Percentiles rank a stretch among this genome's conserved stretches.
These are phyloP conservation scores for Globisporangium lucens DNA, from an alignment of 352 stramenopile genomes.

Conservation along the genomic window DNA sequence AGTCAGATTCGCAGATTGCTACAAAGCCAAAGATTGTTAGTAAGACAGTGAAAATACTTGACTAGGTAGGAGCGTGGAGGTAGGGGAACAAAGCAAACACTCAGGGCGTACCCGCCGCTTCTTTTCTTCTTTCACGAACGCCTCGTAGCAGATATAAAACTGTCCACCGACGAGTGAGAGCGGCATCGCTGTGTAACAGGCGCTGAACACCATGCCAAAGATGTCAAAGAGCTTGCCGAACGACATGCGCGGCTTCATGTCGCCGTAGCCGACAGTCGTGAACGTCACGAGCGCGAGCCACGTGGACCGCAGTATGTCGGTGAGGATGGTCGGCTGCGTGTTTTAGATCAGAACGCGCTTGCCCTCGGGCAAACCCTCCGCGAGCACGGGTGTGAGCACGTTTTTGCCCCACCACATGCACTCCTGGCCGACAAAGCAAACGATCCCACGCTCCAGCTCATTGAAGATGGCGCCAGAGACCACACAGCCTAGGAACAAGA, in stretches of 20 bases:
- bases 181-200: constrained; percentile 59
- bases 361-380: constrained; percentile 18
- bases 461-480: constrained; percentile 41
- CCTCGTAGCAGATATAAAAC: constrained; percentile 63
- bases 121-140: constrained; percentile 33
- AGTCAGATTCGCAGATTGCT: constrained; percentile 7
- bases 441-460: constrained; percentile 42
- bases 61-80: no score
- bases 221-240: constrained; percentile 47
- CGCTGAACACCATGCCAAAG: constrained; percentile 45
- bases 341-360: constrained; percentile 48
- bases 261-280: constrained; percentile 52
- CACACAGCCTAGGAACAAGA: constrained; percentile 44
- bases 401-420: constrained; percentile 44
- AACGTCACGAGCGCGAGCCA: constrained; percentile 52
- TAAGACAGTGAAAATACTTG: neutral
- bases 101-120: constrained; percentile 20
- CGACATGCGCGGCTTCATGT: constrained; percentile 37
- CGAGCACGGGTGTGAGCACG: constrained; percentile 35
- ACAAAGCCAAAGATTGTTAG: neutral
- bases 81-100: no score
- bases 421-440: constrained; percentile 27
- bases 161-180: constrained; percentile 52
- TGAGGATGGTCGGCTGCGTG: constrained; percentile 26
- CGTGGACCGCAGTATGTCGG: constrained; percentile 43